Evolutionary conservation across 371 early-diverging fungal species (phyloP).

Genomic region (Lichtheimia corymbifera): DNA sequence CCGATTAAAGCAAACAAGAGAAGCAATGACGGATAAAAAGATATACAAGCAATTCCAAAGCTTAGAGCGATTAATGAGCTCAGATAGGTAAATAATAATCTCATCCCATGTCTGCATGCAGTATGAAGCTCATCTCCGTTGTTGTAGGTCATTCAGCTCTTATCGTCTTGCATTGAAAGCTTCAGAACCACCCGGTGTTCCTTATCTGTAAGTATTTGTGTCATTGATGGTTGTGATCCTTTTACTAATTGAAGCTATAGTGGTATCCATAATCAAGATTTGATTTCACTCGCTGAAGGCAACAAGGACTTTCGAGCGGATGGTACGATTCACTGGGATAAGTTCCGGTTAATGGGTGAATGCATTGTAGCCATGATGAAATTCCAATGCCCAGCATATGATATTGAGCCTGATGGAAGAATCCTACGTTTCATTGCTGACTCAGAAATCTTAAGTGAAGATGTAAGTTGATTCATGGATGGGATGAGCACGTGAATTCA

Average conservation of each 20-base stretch:
- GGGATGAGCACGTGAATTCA: not conserved
- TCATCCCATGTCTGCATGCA: not conserved
- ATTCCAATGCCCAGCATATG: slow-evolving; percentile 44
- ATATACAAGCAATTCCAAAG: slow-evolving; percentile 57
- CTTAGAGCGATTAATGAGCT: slow-evolving; percentile 67
- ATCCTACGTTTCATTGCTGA: slow-evolving; percentile 23
- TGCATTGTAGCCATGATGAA: slow-evolving; percentile 49
- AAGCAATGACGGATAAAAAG: slow-evolving; percentile 48
- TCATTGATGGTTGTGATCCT: too few relatives aligned
- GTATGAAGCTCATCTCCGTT: not conserved
- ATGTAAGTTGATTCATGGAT: slow-evolving; percentile 11
- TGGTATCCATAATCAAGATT: slow-evolving; percentile 59
- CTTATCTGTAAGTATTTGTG: slow-evolving; percentile 49
- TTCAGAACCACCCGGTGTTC: slow-evolving; percentile 57
- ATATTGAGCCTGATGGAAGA: slow-evolving; percentile 20
- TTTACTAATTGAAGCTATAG: slow-evolving; percentile 18
- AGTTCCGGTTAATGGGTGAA: slow-evolving; percentile 61
- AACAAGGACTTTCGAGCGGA: slow-evolving; percentile 60
- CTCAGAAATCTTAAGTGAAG: slow-evolving; percentile 23
- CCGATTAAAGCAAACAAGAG: slow-evolving; percentile 60
- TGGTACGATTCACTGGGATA: slow-evolving; percentile 64
- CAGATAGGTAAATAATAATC: slow-evolving; percentile 38
- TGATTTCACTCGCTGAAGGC: slow-evolving; percentile 59
- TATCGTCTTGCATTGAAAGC: slow-evolving; percentile 63
- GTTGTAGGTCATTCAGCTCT: slow-evolving; percentile 51